Evolutionary conservation across 225 moss, liverwort and hornwort genomes (phyloP), one percentile per base, ranked within the genome.

Genomic region (Physcomitrium patens): DNA sequence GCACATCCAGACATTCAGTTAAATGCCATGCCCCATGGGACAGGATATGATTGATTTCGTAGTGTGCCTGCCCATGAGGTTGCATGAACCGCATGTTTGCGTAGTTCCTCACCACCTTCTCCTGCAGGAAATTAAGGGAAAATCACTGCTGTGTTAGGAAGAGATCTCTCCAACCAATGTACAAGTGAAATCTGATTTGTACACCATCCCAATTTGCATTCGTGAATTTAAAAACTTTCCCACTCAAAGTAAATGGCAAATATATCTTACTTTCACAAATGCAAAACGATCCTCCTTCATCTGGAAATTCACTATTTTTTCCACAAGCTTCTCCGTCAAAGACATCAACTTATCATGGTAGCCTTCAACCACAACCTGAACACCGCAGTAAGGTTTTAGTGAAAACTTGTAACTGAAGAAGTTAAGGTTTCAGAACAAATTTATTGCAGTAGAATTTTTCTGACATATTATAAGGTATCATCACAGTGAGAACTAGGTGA

Each of bases 61-160:
- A 94, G 20, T 89, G 80, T n/a, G 91, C 96, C 62, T 94, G 96
- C 37, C 80, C 91, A 63, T 92, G 92, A 7, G 96, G 94, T 81
- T 96, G 96, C 76, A 94, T 94, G 28, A 94, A 96, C 7, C 85
- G 87, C 80, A 96, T 92, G 50, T 96, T 94, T 62, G 88, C 64
- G 59, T 78, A 91, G 56, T 96, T 88, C 71, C 85, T 88, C 78
- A 80, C 77, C 8, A 91, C 94, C 81, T 92, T 91, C 81, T 96
- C 92, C 96, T 95, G 93, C 62, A 61, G 11, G 42, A 19, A 72
- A 51, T 45, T 20, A 45, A n/a, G 1, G 54, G 74, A n/a, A 51
- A 11, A 56, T 49, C 11, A 62, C 24, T 5, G 69, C 0, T 47
- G 43, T 3, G 7, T 43, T 12, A 72, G 54, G 13, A 59, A 12